phyloP scores from a whole-genome alignment of 805 yeast species.

The Candida dajiaensis region DNA sequence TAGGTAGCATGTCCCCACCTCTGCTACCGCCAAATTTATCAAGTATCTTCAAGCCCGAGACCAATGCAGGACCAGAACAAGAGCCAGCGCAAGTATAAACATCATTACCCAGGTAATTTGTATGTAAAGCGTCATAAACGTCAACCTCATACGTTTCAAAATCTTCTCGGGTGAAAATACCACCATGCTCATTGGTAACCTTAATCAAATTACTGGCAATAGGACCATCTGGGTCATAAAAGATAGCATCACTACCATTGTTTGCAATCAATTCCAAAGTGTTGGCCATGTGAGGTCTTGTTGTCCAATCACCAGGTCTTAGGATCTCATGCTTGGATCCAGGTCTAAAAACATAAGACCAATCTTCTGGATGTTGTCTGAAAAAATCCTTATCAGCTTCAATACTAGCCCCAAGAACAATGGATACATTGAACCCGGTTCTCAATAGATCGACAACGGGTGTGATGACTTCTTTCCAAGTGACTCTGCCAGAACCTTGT shows the following conservation, averaged over 20 bases:
- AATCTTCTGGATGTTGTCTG: slow-evolving; percentile 32
- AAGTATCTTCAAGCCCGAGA: slow-evolving; percentile 68
- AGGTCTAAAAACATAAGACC: slow-evolving; percentile 51
- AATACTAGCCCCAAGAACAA: slow-evolving; percentile 39
- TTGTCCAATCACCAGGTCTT: slow-evolving; percentile 52
- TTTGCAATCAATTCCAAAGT: slow-evolving; percentile 64
- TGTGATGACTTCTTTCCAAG: slow-evolving; percentile 66
- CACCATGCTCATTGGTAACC: slow-evolving; percentile 50
- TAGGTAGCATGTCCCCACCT: slow-evolving; percentile 41
- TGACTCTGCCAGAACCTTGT: slow-evolving; percentile 66
- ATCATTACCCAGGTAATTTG: slow-evolving; percentile 36
- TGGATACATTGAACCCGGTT: slow-evolving; percentile 55
- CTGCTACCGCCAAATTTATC: slow-evolving; percentile 35
- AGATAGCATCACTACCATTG: slow-evolving; percentile 72
- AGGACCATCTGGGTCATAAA: slow-evolving; percentile 79
- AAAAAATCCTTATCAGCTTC: slow-evolving; percentile 30
- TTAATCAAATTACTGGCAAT: slow-evolving; percentile 57
- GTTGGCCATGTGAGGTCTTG: slow-evolving; percentile 55
- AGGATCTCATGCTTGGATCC: slow-evolving; percentile 28
- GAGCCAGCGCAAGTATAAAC: slow-evolving; percentile 64
- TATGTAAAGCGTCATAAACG: slow-evolving; percentile 33
- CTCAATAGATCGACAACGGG: slow-evolving; percentile 69
- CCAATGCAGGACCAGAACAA: slow-evolving; percentile 76
- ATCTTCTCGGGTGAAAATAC: slow-evolving; percentile 61
- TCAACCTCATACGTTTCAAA: slow-evolving; percentile 54